Percentiles rank a stretch among this genome's conserved stretches.
Evolutionary conservation across 2,329 filamentous ascomycete species (phyloP).

Genomic region (Alternaria dauci): DNA sequence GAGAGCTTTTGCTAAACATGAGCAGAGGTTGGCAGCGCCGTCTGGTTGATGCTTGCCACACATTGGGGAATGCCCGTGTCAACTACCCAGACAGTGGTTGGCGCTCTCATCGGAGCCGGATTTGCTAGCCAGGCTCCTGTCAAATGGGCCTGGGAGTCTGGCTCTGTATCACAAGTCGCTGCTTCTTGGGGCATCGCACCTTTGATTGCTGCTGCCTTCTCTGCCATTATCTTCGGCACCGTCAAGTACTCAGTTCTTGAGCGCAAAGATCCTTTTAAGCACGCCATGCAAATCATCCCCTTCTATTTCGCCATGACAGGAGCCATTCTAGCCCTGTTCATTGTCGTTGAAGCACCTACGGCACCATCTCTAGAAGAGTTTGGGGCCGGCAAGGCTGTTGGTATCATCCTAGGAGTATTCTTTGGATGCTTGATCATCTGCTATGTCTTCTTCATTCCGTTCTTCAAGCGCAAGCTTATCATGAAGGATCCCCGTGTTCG

Average conservation of each 20-base stretch:
- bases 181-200: slow-evolving; percentile 62
- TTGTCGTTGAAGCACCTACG: slow-evolving; percentile 60
- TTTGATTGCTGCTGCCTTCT: slow-evolving; percentile 57
- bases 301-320: slow-evolving; percentile 60
- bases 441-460: slow-evolving; percentile 42
- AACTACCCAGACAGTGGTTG: slow-evolving; percentile 69
- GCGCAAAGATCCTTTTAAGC: slow-evolving; percentile 59
- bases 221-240: slow-evolving; percentile 59
- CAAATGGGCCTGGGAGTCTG: slow-evolving; percentile 37
- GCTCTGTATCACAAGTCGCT: slow-evolving; percentile 45
- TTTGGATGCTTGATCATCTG: slow-evolving; percentile 29
- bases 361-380: slow-evolving; percentile 41
- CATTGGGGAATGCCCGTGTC: slow-evolving; percentile 64
- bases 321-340: slow-evolving; percentile 64
- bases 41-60: slow-evolving; percentile 13
- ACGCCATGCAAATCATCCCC: slow-evolving; percentile 59
- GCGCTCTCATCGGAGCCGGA: slow-evolving; percentile 67
- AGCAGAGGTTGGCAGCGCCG: slow-evolving; percentile 35
- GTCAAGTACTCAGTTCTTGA: slow-evolving; percentile 62
- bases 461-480: slow-evolving; percentile 39
- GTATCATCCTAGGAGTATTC: slow-evolving; percentile 41
- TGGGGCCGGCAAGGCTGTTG: slow-evolving; percentile 39
- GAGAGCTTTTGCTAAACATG: background rate
- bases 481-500: slow-evolving; percentile 36
- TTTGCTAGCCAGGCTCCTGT: slow-evolving; percentile 53